phyloP scores from a whole-genome alignment of 2,329 filamentous ascomycete genomes.

The Ceratocystis alfenasii region DNA sequence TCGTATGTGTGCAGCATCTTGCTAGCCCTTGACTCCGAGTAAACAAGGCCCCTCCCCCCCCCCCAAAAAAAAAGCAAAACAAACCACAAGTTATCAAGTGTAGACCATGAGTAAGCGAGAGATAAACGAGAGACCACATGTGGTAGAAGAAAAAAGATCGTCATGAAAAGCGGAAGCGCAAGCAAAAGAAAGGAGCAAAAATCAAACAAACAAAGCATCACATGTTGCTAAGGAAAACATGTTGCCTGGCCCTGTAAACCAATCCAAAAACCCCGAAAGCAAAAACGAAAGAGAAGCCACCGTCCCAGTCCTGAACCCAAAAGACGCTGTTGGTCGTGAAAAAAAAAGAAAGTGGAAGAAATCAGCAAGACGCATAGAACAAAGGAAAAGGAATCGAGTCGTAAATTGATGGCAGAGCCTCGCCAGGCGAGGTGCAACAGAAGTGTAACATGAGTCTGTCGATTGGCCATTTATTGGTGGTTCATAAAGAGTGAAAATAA shows the following conservation, averaged over 20 bases:
- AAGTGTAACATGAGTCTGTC: not conserved
- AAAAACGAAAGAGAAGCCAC: slow-evolving; percentile 14
- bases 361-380: not conserved
- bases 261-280: not conserved
- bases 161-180: not conserved
- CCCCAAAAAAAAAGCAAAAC: not conserved
- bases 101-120: slow-evolving; percentile 1
- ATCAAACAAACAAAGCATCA: slow-evolving; percentile 5
- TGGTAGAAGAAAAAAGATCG: not conserved
- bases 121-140: not conserved
- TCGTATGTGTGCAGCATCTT: not conserved
- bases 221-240: slow-evolving; percentile 7
- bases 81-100: not conserved
- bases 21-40: slow-evolving; percentile 4
- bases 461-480: not conserved
- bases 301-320: not conserved
- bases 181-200: slow-evolving; percentile 10
- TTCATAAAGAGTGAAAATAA: not conserved
- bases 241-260: slow-evolving; percentile 10
- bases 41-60: not conserved
- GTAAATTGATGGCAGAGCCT: not conserved
- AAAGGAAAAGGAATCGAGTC: slow-evolving; percentile 14
- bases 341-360: not conserved
- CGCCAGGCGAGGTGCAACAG: not conserved
- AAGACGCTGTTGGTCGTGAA: slow-evolving; percentile 5